Evolutionary conservation across 768 basidiomycete species (phyloP).

Genomic region (Wakefieldia striispora): DNA sequence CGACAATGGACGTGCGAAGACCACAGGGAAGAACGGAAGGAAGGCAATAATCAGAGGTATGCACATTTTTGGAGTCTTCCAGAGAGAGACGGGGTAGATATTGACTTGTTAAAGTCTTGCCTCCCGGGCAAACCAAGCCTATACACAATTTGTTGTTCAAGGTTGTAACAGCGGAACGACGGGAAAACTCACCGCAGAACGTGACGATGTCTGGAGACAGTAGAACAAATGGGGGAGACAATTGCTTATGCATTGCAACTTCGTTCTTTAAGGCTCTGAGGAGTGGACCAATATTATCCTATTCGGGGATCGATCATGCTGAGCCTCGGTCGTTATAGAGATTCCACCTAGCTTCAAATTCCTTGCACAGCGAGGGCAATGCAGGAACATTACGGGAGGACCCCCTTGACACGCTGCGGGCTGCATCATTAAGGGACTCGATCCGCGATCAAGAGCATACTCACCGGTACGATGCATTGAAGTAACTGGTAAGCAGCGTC

Average conservation of each 20-base stretch:
- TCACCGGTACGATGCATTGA: no score
- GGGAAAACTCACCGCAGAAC: neutral
- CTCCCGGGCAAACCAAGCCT: conserved; percentile 1
- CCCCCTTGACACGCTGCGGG: neutral
- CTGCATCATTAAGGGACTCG: no score
- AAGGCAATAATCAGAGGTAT: neutral
- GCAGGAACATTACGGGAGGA: neutral
- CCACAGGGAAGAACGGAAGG: neutral
- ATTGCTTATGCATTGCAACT: neutral
- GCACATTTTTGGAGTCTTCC: conserved; percentile 8
- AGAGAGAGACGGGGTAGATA: conserved; percentile 14
- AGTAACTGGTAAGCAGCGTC: no score
- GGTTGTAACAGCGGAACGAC: neutral
- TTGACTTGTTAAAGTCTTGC: conserved; percentile 38
- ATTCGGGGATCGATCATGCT: neutral
- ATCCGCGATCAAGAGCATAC: no score
- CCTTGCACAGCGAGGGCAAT: neutral
- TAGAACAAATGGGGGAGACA: neutral
- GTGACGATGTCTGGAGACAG: conserved; percentile 4
- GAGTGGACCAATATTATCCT: neutral
- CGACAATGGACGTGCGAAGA: conserved; percentile 10
- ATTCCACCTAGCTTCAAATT: neutral
- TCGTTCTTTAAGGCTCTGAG: neutral
- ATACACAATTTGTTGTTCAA: neutral
- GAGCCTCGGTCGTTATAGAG: conserved; percentile 4